Evolutionary conservation across 2,329 filamentous ascomycete genomes (phyloP), one percentile per base, ranked within the genome.

Genomic region (Fusarium neocosmosporiellum): DNA sequence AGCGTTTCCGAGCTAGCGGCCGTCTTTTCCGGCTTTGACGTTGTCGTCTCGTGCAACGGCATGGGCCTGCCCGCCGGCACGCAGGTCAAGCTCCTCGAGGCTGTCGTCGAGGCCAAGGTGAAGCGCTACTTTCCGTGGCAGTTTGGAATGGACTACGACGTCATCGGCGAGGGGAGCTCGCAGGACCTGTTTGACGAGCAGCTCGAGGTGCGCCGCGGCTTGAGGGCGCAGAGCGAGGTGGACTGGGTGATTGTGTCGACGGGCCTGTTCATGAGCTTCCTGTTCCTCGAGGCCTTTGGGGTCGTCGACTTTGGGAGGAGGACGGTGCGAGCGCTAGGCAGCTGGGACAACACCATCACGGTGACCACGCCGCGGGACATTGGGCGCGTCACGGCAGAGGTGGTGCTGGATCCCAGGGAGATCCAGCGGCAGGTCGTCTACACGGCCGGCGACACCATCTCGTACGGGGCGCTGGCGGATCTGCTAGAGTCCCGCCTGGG

Each of bases 81-180:
- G 0, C 88, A 93, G 76, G 70, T 84, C 1, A 92, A 91, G 73
- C 81, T 93, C 20, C 81, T 88, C 0, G 76, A 83, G 13, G 90
- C 91, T 0, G 88, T 86, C 0, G 80, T 93, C 0, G 78, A 80
- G 13, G 89, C 88, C 0, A 80, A 82, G 0, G 85, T 87, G 0
- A 72, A 80, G 16, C 82, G 88, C 1, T 94, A 87, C 76, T 86
- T 94, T 20, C 92, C 92, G 0, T 94, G 92, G 92, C 92, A 94
- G 79, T 94, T 91, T 78, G 92, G 92, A 1, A 88, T 93, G 27
- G 90, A 94, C 77, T 94, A 94, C 80, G 91, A 94, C 65, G 78
- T 83, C 31, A 88, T 93, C 18, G 90, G 90, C 0, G 79, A 82
- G 0, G 87, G 88, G 0, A 89, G 87, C 29, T 83, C 88, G 48